phyloP scores from a whole-genome alignment of 1,139 yeast genomes.

The Diutina ranongensis region DNA sequence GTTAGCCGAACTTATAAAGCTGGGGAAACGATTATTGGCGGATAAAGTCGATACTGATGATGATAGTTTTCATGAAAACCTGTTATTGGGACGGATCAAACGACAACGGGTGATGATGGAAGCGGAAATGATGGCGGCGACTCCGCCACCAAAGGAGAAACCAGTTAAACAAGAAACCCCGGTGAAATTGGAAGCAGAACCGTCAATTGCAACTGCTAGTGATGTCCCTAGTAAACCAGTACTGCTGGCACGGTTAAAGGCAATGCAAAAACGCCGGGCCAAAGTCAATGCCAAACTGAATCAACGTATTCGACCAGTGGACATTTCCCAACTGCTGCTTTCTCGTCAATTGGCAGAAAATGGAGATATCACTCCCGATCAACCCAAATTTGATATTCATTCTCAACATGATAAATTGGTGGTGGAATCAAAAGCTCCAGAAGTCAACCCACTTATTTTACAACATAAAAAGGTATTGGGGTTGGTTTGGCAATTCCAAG shows the following conservation, averaged over 20 bases:
- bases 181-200: conserved; percentile 7
- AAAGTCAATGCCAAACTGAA: conserved; percentile 65
- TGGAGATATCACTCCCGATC: conserved; percentile 12
- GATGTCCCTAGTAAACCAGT: conserved; percentile 7
- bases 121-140: conserved; percentile 8
- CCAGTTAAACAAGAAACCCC: conserved; percentile 7
- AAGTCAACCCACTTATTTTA: conserved; percentile 58
- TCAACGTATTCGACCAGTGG: conserved; percentile 48
- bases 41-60: conserved; percentile 13
- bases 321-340: conserved; percentile 67
- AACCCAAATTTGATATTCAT: conserved; percentile 44
- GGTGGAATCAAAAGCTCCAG: conserved; percentile 65
- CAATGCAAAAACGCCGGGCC: conserved; percentile 89
- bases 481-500: conserved; percentile 90
- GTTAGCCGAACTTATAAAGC: conserved; percentile 48
- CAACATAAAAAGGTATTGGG: conserved; percentile 71
- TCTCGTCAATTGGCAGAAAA: conserved; percentile 44
- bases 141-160: conserved; percentile 7
- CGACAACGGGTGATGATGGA: conserved; percentile 8
- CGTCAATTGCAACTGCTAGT: conserved; percentile 6
- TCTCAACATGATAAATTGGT: conserved; percentile 74
- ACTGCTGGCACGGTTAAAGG: conserved; percentile 67
- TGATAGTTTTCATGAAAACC: conserved; percentile 12
- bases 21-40: conserved; percentile 64
- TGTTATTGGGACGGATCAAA: conserved; percentile 3